Conservation (phyloP, 1,284 basidiomycete genomes). For the Exobasidium rhododendri region DNA sequence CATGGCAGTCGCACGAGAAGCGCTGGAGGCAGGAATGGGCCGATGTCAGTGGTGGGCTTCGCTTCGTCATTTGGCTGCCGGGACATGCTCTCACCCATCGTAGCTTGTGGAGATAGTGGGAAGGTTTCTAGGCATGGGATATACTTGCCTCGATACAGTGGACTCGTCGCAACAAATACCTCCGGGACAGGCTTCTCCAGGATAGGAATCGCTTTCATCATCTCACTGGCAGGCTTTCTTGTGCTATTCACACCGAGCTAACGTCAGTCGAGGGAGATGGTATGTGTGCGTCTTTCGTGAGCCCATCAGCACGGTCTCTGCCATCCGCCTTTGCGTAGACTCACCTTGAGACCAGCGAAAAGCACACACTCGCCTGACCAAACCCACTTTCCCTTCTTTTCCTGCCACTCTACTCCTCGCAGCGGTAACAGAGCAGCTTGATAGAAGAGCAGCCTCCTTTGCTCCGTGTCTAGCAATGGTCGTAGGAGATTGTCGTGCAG, state of each 20-base stretch:
- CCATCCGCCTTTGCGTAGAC: background rate
- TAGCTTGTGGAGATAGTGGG: background rate
- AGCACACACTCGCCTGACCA: constrained; percentile 45
- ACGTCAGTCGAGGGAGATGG: background rate
- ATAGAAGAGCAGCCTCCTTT: constrained; percentile 33
- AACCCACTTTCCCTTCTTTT: constrained; percentile 37
- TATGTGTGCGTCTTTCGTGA: background rate
- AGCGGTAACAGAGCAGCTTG: constrained; percentile 32
- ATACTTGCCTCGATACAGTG: background rate
- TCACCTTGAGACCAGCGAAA: constrained; percentile 43
- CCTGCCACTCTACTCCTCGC: constrained; percentile 26
- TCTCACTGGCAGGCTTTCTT: constrained; percentile 34
- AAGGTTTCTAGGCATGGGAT: background rate
- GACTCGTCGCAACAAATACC: background rate
- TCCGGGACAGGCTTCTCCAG: constrained; percentile 7
- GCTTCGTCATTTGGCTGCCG: background rate
- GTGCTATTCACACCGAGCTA: constrained; percentile 37
- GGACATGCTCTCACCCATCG: background rate
- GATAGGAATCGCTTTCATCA: constrained; percentile 20
- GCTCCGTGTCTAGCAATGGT: constrained; percentile 21
- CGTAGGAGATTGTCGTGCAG: constrained; percentile 14
- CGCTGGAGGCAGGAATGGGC: background rate
- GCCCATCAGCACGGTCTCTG: too few relatives aligned
- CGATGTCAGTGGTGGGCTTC: background rate
- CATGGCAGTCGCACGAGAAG: background rate